phyloP scores from a whole-genome alignment of 257 asterid genomes.

The Mentha longifolia region DNA sequence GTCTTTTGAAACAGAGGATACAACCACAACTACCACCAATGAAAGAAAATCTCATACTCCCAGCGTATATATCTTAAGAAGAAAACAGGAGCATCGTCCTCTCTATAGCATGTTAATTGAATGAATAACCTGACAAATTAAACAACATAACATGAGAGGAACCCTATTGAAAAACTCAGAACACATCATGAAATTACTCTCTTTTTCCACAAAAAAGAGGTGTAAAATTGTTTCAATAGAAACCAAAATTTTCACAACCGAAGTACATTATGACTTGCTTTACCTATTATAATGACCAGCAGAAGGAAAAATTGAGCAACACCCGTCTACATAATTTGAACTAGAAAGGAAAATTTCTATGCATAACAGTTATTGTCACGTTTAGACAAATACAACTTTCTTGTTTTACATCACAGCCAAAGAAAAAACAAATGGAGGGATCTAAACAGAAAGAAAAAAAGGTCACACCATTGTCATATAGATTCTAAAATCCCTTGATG shows the following conservation, averaged over 20 bases:
- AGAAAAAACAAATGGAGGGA: neutral
- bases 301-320: neutral
- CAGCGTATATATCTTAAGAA: conserved; percentile 42
- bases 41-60: conserved; percentile 69
- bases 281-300: neutral
- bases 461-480: neutral
- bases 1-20: conserved; percentile 32
- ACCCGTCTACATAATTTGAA: neutral
- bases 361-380: no score
- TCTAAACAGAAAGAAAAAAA: neutral
- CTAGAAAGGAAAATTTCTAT: neutral
- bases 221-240: neutral
- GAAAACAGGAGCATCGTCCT: conserved; percentile 32
- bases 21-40: conserved; percentile 42
- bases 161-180: conserved; percentile 5
- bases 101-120: conserved; percentile 24
- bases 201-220: neutral
- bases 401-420: neutral
- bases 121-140: conserved; percentile 32
- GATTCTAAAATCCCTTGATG: neutral
- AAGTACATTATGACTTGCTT: neutral
- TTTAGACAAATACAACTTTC: neutral
- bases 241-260: neutral
- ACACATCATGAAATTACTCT: neutral
- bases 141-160: conserved; percentile 17